Base-by-base conservation (phyloP, 2,329 filamentous ascomycete species). In the Trichoderma citrinoviride region DNA sequence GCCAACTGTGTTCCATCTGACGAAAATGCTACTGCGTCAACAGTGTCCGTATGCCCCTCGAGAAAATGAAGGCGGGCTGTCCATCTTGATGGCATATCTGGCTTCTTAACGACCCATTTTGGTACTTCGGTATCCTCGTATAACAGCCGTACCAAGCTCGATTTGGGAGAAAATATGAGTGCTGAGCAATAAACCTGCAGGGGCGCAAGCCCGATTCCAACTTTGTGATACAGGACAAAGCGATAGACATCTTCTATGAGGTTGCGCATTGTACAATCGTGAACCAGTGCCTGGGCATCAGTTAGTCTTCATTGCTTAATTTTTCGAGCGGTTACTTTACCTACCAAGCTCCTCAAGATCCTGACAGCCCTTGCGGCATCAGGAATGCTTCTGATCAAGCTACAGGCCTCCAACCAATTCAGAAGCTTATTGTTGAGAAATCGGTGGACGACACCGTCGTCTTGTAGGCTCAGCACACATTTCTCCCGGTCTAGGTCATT, bases 401-500 rank as follows among this genome's bases (percentile, higher is more conserved):
- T 77, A 1, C 81, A 71, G 23, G 77, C 75, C 61, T 82, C 79
- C 3, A 82, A 69, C 79, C 77, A 82, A 60, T 80, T 73, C 0
- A 82, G 71, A 50, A 74, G 73, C 17, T 77, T 73, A 12, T 69
- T 61, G 64, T 71, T 52, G 4, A 81, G 65, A 64, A 81, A 81
- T 4, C 23, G n/a, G 58, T 75, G 58, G 5, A 74, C 71, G 2
- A 56, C 19, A 7, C 54, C 54, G 12, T 21, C 33, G 15, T 56
- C 40, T 23, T 29, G 43, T 17, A 52, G 7, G n/a, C 52, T 55
- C 14, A 19, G 27, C 27, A 37, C 15, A 6, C 15, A 7, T 27
- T 21, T 19, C 7, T 41, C 44, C 17, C 7, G 10, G 2, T 41
- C 21, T 12, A 14, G 7, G 4, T 50, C 25, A 29, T 25, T 25